Base-by-base conservation (phyloP, 441 rosid genomes). In the Erysimum cheiri region DNA sequence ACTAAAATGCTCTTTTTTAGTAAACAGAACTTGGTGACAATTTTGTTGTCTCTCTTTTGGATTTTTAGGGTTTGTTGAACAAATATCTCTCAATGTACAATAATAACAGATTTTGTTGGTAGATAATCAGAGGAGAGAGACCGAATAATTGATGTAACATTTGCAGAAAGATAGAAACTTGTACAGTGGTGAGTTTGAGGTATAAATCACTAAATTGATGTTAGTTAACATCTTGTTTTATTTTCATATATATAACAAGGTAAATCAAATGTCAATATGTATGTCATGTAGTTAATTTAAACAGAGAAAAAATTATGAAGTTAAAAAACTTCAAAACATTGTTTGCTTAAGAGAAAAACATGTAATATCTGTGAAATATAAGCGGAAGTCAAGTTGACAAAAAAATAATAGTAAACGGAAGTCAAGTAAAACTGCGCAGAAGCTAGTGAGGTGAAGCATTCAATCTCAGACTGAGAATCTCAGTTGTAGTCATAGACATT, bases 401-500 rank as follows among this genome's bases (percentile, higher is more conserved):
- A 26, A 26, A 26, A 26, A 24, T 26, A 26, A 26, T 26, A 26
- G 28, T 44, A 40, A 40, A 66, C 2, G 5, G 14, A 69, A 35
- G 74, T 49, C 50, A 70, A 70, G 28, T 26, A 26, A 26, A 26
- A 26, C 1, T 53, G 58, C 43, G 39, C 28, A 33, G 47, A 44
- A 64, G 52, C 46, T 48, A 48, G 66, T 40, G 39, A 29, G 47
- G 49, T 56, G 26, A 26, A 26, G 28, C 28, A 26, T 26, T 26
- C 28, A 26, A 0, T 26, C 28, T 24, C 26, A 24, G 26, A 2
- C 26, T 1, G 26, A 1, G 2, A 33, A 32, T 53, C n/a, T 49
- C 67, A 37, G 47, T 8, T 8, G 28, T 60, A 28, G 53, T 49
- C 64, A 62, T 24, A 24, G 26, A n/a, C 53, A 33, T 63, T 44